phyloP scores from a whole-genome alignment of 495 filamentous ascomycete species.

The Lasiosphaeria miniovina region DNA sequence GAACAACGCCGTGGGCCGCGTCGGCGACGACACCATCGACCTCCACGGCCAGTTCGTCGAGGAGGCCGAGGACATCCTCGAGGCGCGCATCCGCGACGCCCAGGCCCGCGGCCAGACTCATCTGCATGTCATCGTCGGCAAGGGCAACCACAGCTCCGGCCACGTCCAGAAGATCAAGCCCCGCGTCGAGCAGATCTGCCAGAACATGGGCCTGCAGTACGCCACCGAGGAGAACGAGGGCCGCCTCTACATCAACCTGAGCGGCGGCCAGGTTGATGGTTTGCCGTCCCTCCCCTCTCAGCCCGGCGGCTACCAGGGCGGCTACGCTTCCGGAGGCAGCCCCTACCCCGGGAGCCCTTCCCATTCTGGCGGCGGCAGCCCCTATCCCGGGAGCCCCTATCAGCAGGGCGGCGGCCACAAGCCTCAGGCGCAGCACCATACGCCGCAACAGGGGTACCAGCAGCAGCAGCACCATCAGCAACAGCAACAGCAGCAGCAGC shows the following conservation, averaged over 20 bases:
- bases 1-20: constrained; percentile 73
- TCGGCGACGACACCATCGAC: constrained; percentile 81
- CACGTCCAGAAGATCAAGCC: constrained; percentile 91
- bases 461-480: constrained; percentile 31
- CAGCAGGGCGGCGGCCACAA: no score
- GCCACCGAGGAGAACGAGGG: constrained; percentile 84
- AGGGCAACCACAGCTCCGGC: constrained; percentile 78
- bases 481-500: constrained; percentile 22
- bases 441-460: constrained; percentile 32
- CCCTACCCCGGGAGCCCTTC: constrained; percentile 22
- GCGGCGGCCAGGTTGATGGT: constrained; percentile 33
- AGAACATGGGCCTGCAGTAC: constrained; percentile 76
- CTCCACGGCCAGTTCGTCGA: constrained; percentile 90
- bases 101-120: constrained; percentile 67
- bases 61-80: constrained; percentile 87
- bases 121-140: constrained; percentile 79
- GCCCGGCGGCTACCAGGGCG: constrained; percentile 38
- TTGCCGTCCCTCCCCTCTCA: constrained; percentile 50
- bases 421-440: constrained; percentile 13
- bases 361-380: no score
- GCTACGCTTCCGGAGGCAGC: constrained; percentile 33
- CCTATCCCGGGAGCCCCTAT: no score
- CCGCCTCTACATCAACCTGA: constrained; percentile 61
- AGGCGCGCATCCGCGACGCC: constrained; percentile 74
- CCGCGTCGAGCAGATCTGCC: constrained; percentile 79